Percentiles rank a stretch among this genome's conserved stretches.
These are phyloP conservation scores for Xerocomus spinulosus DNA, from an alignment of 768 basidiomycete genomes.

Conservation along the genomic window DNA sequence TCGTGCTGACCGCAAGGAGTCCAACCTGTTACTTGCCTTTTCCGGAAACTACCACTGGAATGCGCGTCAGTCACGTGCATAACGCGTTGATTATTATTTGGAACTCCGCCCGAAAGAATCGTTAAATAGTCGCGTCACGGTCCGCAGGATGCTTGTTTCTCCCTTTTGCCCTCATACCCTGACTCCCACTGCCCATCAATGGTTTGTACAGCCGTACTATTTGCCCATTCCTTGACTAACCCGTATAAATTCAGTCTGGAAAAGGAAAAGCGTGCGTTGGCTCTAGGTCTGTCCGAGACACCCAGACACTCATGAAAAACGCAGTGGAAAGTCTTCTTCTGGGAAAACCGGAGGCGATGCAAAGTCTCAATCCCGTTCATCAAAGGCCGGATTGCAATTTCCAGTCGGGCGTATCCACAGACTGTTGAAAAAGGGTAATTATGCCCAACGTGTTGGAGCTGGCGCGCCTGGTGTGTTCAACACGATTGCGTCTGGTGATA, in stretches of 20 bases:
- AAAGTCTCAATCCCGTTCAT: slow-evolving; percentile 66
- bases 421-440: slow-evolving; percentile 68
- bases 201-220: slow-evolving; percentile 21
- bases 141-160: slow-evolving; percentile 1
- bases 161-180: slow-evolving; percentile 18
- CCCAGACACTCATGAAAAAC: neutral
- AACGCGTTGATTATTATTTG: slow-evolving; percentile 31
- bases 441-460: slow-evolving; percentile 64
- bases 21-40: slow-evolving; percentile 10
- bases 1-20: slow-evolving; percentile 30
- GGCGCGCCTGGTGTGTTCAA: slow-evolving; percentile 55
- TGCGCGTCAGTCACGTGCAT: slow-evolving; percentile 33
- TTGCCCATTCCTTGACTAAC: slow-evolving; percentile 6
- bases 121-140: slow-evolving; percentile 31
- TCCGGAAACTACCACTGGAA: slow-evolving; percentile 6
- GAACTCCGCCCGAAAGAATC: slow-evolving; percentile 28
- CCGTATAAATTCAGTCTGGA: slow-evolving; percentile 38
- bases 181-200: slow-evolving; percentile 21
- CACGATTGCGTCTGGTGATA: neutral
- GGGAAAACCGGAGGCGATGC: slow-evolving; percentile 46
- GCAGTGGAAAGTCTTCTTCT: slow-evolving; percentile 43
- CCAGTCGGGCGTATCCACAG: slow-evolving; percentile 83
- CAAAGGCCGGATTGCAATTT: slow-evolving; percentile 62
- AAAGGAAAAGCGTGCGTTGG: slow-evolving; percentile 49
- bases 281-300: slow-evolving; percentile 2